Conservation (phyloP, 2,329 filamentous ascomycete genomes). For the Alternaria brassicae region DNA sequence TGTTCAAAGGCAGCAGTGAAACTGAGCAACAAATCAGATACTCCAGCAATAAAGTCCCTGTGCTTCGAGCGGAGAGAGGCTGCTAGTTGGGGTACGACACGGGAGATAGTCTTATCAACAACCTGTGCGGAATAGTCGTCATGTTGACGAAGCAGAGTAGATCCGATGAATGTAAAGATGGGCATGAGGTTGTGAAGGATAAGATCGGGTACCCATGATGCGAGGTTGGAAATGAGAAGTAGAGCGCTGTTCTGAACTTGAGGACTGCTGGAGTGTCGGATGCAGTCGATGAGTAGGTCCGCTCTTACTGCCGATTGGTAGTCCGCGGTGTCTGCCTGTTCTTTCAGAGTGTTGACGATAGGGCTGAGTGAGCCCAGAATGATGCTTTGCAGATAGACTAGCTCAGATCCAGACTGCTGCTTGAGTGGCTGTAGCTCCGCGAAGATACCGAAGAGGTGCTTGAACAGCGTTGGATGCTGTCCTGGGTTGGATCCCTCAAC, state of each 20-base stretch:
- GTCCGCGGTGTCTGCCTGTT: constrained; percentile 63
- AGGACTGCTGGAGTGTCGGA: constrained; percentile 88
- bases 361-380: constrained; percentile 81
- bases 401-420: constrained; percentile 79
- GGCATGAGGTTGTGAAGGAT: constrained; percentile 98
- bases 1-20: constrained; percentile 97
- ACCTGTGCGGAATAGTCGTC: constrained; percentile 98
- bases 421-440: constrained; percentile 86
- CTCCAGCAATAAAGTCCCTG: constrained; percentile 79
- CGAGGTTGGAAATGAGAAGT: constrained; percentile 84
- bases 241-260: constrained; percentile 93
- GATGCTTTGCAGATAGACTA: constrained; percentile 88
- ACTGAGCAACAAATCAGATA: constrained; percentile 89
- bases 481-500: constrained; percentile 81
- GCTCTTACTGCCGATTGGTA: constrained; percentile 82
- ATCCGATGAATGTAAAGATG: constrained; percentile 98
- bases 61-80: constrained; percentile 80
- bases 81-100: constrained; percentile 91
- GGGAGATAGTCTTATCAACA: constrained; percentile 90
- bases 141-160: constrained; percentile 86
- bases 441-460: constrained; percentile 82
- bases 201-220: constrained; percentile 85
- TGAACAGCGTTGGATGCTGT: constrained; percentile 77
- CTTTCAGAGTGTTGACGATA: constrained; percentile 80
- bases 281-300: constrained; percentile 91